Evolutionary conservation across 169 alveolate species (phyloP).

Genomic region (Cryptosporidium sp.): DNA sequence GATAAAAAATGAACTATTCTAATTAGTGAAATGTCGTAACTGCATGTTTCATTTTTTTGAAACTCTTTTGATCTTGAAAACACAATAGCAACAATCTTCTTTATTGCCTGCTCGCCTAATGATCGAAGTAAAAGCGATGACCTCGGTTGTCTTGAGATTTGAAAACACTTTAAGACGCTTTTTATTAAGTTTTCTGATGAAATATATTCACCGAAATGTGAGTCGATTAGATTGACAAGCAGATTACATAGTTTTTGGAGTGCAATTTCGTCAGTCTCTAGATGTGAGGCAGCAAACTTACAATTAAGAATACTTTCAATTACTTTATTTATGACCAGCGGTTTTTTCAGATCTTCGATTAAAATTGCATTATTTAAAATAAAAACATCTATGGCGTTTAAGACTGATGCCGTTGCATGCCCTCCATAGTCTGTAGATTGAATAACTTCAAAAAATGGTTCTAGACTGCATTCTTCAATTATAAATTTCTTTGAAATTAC

Average conservation of each 20-base stretch:
- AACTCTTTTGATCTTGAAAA: conserved; percentile 4
- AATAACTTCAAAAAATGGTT: conserved; percentile 65
- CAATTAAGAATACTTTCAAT: conserved; percentile 46
- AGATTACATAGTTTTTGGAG: conserved; percentile 38
- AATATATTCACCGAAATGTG: conserved; percentile 39
- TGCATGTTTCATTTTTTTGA: neutral
- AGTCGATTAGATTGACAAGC: conserved; percentile 17
- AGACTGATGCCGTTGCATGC: conserved; percentile 49
- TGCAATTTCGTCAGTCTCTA: conserved; percentile 56
- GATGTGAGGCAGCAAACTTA: conserved; percentile 51
- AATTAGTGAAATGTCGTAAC: neutral
- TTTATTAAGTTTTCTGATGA: conserved; percentile 52
- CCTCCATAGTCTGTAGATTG: conserved; percentile 69
- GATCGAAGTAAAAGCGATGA: conserved; percentile 60
- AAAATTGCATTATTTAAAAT: neutral
- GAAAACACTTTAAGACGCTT: conserved; percentile 45
- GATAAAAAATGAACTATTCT: conserved; percentile 50
- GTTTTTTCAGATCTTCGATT: neutral
- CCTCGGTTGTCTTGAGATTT: conserved; percentile 71
- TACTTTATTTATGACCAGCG: neutral
- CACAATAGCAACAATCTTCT: neutral
- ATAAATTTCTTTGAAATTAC: neutral
- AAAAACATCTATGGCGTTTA: conserved; percentile 47
- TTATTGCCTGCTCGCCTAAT: conserved; percentile 45
- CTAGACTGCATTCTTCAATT: conserved; percentile 42